These are phyloP conservation scores for Auricularia cornea DNA, from an alignment of 768 basidiomycete species.

Conservation along the genomic window DNA sequence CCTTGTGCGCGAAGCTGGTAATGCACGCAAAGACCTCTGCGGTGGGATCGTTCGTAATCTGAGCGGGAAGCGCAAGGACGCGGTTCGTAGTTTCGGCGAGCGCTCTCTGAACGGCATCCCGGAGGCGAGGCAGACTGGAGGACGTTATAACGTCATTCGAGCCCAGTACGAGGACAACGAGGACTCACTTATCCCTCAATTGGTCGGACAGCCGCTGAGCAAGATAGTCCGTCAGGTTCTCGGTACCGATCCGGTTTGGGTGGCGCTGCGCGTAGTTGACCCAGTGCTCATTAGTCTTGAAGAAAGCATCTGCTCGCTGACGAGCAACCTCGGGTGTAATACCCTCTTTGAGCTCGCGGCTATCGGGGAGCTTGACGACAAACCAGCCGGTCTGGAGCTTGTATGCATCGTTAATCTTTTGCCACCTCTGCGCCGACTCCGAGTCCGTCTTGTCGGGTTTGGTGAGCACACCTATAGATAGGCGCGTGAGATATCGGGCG, in stretches of 20 bases:
- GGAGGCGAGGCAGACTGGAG: not conserved
- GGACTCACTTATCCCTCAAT: conserved; percentile 47
- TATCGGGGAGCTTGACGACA: conserved; percentile 48
- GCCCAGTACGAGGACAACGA: not conserved
- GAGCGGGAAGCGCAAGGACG: not conserved
- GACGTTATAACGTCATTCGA: not conserved
- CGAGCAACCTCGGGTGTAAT: conserved; percentile 58
- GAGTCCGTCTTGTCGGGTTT: conserved; percentile 43
- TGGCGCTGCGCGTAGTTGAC: not conserved
- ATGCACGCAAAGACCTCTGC: not conserved
- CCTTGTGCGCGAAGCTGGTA: not conserved
- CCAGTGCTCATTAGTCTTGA: conserved; percentile 17
- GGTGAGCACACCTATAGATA: conserved; percentile 40
- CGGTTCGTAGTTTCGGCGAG: not conserved
- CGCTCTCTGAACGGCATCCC: not conserved
- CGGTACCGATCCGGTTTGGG: conserved; percentile 35
- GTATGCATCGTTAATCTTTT: conserved; percentile 21
- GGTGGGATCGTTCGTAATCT: not conserved
- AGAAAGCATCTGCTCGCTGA: conserved; percentile 46
- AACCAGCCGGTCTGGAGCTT: conserved; percentile 50
- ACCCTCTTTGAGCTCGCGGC: conserved; percentile 39
- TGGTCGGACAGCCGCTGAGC: conserved; percentile 55
- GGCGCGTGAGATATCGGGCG: not conserved
- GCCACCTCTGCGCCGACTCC: conserved; percentile 51
- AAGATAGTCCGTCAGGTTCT: conserved; percentile 46